Evolutionary conservation across 805 yeast genomes (phyloP).

Genomic region (Teunomyces pallodes): DNA sequence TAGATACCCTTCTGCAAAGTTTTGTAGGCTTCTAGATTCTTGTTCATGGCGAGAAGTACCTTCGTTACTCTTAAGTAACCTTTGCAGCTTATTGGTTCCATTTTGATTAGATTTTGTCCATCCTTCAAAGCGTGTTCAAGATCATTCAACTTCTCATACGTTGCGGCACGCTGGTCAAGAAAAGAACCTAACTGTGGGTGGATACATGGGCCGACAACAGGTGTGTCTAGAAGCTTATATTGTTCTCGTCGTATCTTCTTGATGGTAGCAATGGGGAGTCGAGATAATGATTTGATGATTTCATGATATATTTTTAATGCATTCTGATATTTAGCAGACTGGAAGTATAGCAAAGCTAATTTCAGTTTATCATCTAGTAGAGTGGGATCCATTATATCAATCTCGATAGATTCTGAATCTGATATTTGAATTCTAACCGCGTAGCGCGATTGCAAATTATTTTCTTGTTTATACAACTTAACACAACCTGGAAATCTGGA

Average conservation of each 20-base stretch:
- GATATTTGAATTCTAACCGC: background rate
- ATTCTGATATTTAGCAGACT: conserved; percentile 22
- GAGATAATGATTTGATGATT: conserved; percentile 17
- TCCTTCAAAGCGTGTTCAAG: conserved; percentile 35
- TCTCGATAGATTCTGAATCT: background rate
- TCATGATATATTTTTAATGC: conserved; percentile 29
- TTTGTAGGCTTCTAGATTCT: conserved; percentile 34
- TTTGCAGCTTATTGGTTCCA: conserved; percentile 48
- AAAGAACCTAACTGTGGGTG: conserved; percentile 37
- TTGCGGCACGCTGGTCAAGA: conserved; percentile 50
- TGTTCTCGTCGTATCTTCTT: conserved; percentile 14
- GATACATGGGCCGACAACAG: conserved; percentile 26
- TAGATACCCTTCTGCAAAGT: conserved; percentile 36
- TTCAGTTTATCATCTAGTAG: conserved; percentile 25
- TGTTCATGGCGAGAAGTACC: conserved; percentile 21
- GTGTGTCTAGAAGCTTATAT: conserved; percentile 21
- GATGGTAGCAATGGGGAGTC: conserved; percentile 8
- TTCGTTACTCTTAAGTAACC: conserved; percentile 48
- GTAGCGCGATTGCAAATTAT: conserved; percentile 2
- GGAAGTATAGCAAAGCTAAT: conserved; percentile 27
- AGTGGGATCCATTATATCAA: conserved; percentile 15
- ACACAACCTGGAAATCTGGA: background rate
- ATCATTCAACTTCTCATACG: conserved; percentile 40
- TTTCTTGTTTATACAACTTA: background rate
- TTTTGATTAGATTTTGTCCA: conserved; percentile 27